Evolutionary conservation across 2,329 filamentous ascomycete genomes (phyloP).

Genomic region (Aspergillus eucalypticola): DNA sequence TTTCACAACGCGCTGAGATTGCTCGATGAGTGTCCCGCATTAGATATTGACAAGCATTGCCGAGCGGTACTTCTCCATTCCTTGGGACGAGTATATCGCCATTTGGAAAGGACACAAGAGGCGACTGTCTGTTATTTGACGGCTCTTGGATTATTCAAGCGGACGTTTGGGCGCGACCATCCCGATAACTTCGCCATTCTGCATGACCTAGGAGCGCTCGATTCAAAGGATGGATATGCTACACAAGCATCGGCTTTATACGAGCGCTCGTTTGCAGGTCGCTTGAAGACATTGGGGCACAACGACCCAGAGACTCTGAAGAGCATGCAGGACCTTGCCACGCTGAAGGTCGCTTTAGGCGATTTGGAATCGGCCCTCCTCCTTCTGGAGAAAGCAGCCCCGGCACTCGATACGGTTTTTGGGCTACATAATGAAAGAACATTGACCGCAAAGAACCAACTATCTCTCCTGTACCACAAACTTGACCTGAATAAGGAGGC

Average conservation of each 20-base stretch:
- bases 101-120: conserved; percentile 27
- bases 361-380: conserved; percentile 31
- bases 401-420: conserved; percentile 32
- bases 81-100: conserved; percentile 28
- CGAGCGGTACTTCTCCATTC: conserved; percentile 30
- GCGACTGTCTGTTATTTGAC: conserved; percentile 32
- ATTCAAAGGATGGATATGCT: conserved; percentile 32
- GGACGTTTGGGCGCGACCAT: conserved; percentile 30
- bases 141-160: conserved; percentile 30
- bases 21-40: conserved; percentile 23
- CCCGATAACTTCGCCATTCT: conserved; percentile 30
- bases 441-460: conserved; percentile 31
- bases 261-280: conserved; percentile 33
- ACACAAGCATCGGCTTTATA: conserved; percentile 33
- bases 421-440: conserved; percentile 32
- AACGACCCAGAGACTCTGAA: conserved; percentile 33
- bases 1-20: conserved; percentile 27
- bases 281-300: conserved; percentile 30
- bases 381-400: conserved; percentile 31
- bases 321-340: conserved; percentile 34
- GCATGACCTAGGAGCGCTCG: conserved; percentile 31
- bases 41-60: conserved; percentile 27
- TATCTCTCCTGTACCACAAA: conserved; percentile 33
- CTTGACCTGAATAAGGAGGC: conserved; percentile 31
- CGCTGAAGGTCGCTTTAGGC: conserved; percentile 28